Conservation (phyloP, 2,329 filamentous ascomycete genomes). For the Clonostachys rosea region DNA sequence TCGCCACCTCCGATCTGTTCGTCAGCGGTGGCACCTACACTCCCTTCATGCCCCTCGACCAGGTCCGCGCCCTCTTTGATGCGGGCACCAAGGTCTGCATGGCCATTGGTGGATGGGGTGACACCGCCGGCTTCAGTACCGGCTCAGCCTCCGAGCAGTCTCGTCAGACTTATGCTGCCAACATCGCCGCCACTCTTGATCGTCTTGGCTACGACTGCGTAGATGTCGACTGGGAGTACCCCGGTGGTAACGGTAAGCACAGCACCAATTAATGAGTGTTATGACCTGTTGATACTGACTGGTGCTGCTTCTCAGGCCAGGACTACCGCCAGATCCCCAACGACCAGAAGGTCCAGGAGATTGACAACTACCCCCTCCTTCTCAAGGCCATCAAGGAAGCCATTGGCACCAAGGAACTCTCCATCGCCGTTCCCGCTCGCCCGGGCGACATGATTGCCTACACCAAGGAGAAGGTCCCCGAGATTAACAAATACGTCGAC, state of each 20-base stretch:
- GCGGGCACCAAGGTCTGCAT: slow-evolving; percentile 55
- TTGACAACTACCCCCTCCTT: slow-evolving; percentile 57
- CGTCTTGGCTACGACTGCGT: slow-evolving; percentile 56
- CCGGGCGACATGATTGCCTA: slow-evolving; percentile 65
- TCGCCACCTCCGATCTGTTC: slow-evolving; percentile 46
- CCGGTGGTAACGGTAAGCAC: slow-evolving; percentile 50
- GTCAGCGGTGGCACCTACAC: slow-evolving; percentile 33
- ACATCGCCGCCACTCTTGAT: slow-evolving; percentile 48
- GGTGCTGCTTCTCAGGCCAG: slow-evolving; percentile 25
- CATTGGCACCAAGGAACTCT: slow-evolving; percentile 58
- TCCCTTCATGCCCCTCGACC: slow-evolving; percentile 47
- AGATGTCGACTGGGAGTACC: slow-evolving; percentile 66
- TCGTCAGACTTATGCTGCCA: slow-evolving; percentile 49
- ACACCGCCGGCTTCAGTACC: slow-evolving; percentile 48
- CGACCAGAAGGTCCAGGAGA: slow-evolving; percentile 50
- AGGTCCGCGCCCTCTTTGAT: slow-evolving; percentile 46
- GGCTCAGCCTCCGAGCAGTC: slow-evolving; percentile 40
- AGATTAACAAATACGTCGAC: slow-evolving; percentile 56
- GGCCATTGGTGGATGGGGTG: slow-evolving; percentile 63
- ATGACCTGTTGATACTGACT: background rate
- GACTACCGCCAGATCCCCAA: slow-evolving; percentile 64
- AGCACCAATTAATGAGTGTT: background rate
- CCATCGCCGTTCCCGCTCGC: slow-evolving; percentile 62
- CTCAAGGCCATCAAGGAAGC: slow-evolving; percentile 52
- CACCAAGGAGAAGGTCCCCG: slow-evolving; percentile 47